Percentiles rank a stretch among this genome's conserved stretches.
Evolutionary conservation across 805 yeast species (phyloP).

Genomic region (Zygotorulaspora danielsina): DNA sequence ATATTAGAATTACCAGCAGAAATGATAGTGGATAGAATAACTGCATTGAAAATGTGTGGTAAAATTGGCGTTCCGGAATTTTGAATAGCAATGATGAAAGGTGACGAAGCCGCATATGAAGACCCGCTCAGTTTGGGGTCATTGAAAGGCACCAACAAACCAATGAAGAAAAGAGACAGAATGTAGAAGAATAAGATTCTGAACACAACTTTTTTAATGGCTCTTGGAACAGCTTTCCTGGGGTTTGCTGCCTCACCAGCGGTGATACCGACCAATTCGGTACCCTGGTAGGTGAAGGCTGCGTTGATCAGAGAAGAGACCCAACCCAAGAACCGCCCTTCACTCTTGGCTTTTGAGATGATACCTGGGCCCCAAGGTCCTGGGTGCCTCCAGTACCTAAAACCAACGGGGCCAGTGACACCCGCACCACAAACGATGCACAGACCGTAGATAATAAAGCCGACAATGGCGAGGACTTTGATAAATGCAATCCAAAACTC

Average conservation of each 20-base stretch:
- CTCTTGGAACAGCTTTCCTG: constrained; percentile 63
- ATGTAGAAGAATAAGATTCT: constrained; percentile 67
- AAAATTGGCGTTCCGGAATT: constrained; percentile 63
- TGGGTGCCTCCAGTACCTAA: constrained; percentile 77
- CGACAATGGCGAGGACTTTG: constrained; percentile 64
- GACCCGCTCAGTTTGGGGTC: constrained; percentile 47
- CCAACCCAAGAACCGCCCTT: constrained; percentile 66
- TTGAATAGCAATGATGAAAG: constrained; percentile 66
- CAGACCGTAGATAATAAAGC: constrained; percentile 63
- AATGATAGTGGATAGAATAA: constrained; percentile 58
- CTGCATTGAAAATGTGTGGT: constrained; percentile 70
- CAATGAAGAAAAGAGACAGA: constrained; percentile 60
- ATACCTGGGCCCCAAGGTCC: constrained; percentile 72
- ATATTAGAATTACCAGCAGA: constrained; percentile 80
- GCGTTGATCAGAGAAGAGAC: constrained; percentile 64
- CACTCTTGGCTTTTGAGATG: constrained; percentile 43
- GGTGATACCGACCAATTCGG: constrained; percentile 69
- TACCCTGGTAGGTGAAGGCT: constrained; percentile 79
- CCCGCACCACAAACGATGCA: constrained; percentile 78
- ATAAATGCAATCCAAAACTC: constrained; percentile 71
- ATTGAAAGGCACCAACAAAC: constrained; percentile 63
- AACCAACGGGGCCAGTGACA: constrained; percentile 63
- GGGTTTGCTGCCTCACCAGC: constrained; percentile 74
- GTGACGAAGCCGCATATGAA: constrained; percentile 53
- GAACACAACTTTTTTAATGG: constrained; percentile 63